Base-by-base conservation (phyloP, 306 rosid species). In the Fagus sylvatica region DNA sequence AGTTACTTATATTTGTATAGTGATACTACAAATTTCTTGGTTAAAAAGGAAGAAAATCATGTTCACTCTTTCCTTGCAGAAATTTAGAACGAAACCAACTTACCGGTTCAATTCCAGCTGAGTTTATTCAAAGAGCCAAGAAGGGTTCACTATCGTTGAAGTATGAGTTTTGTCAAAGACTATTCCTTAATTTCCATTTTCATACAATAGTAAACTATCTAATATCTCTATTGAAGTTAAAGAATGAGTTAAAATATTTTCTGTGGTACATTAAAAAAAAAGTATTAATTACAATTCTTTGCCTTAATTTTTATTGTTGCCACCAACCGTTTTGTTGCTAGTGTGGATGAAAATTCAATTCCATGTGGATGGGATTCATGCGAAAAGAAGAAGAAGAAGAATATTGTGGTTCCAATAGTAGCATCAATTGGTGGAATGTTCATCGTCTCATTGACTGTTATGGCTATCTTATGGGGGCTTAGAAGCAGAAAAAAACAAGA, bases 71-170 rank as follows among this genome's bases (percentile, higher is more conserved):
- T 51, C 55, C 83, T 75, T 13, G 33, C 83, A 90, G 92, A 83
- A 90, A 90, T 68, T 81, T 90, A 75, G 77, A 54, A 43, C 73
- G 74, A 8, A 88, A 88, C 78, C 79, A 82, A 7, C 72, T 86
- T 62, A 83, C 77, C 10, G 88, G 90, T 12, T 40, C 62, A 32
- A 72, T 90, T 61, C 92, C 95, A 5, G 57, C 2, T 28, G 80
- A 69, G 55, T 89, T 90, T 5, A 13, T 81, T 69, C 79, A 88
- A 46, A 86, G 49, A 76, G 75, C 85, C 37, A 60, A 74, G 48
- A 49, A 64, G n/a, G 83, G 82, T 62, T 82, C 73, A 73, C 73
- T 91, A 40, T 53, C 80, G 56, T 80, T 91, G 72, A 84, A 88
- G 93, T 91, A 69, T 69, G 74, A 55, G 36, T 69, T 66, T 48